Evolutionary conservation across 75 land plant species (phyloP), one percentile per base, ranked within the genome.

Genomic region (Cunninghamia lanceolata): DNA sequence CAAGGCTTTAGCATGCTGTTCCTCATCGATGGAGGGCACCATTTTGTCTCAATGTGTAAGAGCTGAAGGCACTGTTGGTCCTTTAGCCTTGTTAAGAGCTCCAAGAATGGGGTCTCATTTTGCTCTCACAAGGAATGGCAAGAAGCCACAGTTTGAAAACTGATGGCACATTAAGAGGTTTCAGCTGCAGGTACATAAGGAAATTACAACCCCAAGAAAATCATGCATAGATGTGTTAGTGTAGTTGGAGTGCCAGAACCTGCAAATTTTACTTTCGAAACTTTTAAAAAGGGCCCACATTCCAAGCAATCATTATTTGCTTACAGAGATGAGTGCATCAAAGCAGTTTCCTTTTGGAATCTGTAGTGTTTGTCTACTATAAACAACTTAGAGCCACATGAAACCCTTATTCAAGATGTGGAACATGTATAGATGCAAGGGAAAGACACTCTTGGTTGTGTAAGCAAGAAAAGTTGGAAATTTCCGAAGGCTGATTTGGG

Each of bases 191-290:
- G 70, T 53, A 59, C 40, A 13, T 46, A 39, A 9, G 38, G 86
- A 40, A 47, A 84, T n/a, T 87, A 75, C 50, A 76, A 84, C 4
- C 50, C 11, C 50, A 81, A 74, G 84, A 87, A 84, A 30, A 75
- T 76, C 13, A 90, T 90, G 91, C 84, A 83, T 75, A 89, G 91
- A 16, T 81, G 86, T 78, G 88, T 93, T 36, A 88, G 91, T 88
- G 88, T 85, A 73, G 83, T 89, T 52, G 94, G 95, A 82, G 76
- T 95, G 87, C 91, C 95, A 21, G 91, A 89, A 86, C 93, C 96
- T 32, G 91, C 91, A 9, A 88, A 94, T 59, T 84, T 93, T 59
- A 82, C 35, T 76, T 45, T 85, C 32, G 63, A 52, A 82, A 50
- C 25, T 25, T 45, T 38, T 17, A 75, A 63, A 19, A 40, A 43